Percentiles rank a stretch among this genome's conserved stretches.
Evolutionary conservation across 495 filamentous ascomycete species (phyloP).

Genomic region (Pyrenopolyporus hunteri): DNA sequence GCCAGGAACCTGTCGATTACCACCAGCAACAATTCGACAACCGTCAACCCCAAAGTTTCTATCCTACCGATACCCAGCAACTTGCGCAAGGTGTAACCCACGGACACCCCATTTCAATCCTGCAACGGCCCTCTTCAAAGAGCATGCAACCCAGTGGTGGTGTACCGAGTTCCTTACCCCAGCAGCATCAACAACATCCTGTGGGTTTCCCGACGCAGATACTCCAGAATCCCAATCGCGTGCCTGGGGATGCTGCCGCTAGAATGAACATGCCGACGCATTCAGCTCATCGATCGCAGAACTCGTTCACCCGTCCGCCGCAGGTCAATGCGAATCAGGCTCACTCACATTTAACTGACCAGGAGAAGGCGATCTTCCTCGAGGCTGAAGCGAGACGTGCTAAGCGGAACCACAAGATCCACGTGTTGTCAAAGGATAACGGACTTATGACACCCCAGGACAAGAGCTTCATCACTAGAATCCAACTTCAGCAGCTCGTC

Average conservation of each 20-base stretch:
- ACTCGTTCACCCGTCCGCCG: constrained; percentile 45
- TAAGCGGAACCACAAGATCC: constrained; percentile 98
- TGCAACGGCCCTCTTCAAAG: constrained; percentile 53
- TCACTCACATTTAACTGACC: constrained; percentile 80
- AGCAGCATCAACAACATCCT: constrained; percentile 54
- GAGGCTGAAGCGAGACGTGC: constrained; percentile 92
- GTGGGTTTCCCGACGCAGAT: constrained; percentile 62
- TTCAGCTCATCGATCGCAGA: constrained; percentile 45
- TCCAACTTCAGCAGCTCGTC: constrained; percentile 95
- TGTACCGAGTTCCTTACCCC: constrained; percentile 36
- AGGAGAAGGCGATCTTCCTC: constrained; percentile 76
- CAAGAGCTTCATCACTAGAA: constrained; percentile 98
- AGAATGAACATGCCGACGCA: constrained; percentile 44
- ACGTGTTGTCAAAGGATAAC: constrained; percentile 89
- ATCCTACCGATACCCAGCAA: constrained; percentile 34
- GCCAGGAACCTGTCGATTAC: constrained; percentile 36
- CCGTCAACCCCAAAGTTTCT: constrained; percentile 36
- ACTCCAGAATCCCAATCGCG: constrained; percentile 56
- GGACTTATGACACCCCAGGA: constrained; percentile 98
- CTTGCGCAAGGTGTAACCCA: constrained; percentile 38
- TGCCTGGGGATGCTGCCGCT: constrained; percentile 46
- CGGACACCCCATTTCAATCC: constrained; percentile 52
- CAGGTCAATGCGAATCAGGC: constrained; percentile 67
- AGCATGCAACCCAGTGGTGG: constrained; percentile 38
- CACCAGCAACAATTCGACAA: constrained; percentile 35